Percentiles rank a stretch among this genome's conserved stretches.
Evolutionary conservation across 768 basidiomycete genomes (phyloP).

Genomic region (button mushroom (Agaricus bisporus)): DNA sequence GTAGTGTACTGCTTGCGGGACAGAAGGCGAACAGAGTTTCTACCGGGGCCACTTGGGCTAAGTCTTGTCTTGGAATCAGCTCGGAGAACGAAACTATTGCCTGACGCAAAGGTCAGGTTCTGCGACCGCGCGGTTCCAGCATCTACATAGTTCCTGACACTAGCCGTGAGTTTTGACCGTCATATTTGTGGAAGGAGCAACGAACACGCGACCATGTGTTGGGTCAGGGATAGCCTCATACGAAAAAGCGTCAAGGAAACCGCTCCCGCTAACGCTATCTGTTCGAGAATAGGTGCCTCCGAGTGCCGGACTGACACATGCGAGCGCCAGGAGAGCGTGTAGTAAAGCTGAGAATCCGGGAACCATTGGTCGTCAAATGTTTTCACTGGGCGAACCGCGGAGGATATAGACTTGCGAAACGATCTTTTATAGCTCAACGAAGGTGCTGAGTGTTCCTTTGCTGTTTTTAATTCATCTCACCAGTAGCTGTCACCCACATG

Average conservation of each 20-base stretch:
- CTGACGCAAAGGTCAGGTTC: slow-evolving; percentile 53
- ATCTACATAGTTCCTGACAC: slow-evolving; percentile 36
- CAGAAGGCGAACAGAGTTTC: slow-evolving; percentile 51
- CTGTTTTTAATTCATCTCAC: neutral
- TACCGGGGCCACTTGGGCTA: slow-evolving; percentile 41
- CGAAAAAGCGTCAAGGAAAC: slow-evolving; percentile 46
- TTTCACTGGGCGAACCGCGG: neutral
- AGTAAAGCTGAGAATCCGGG: slow-evolving; percentile 3
- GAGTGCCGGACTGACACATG: slow-evolving; percentile 18
- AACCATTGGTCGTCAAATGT: neutral
- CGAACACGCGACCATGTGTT: slow-evolving; percentile 61
- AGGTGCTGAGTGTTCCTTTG: neutral
- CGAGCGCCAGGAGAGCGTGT: slow-evolving; percentile 13
- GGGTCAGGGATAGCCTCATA: slow-evolving; percentile 50
- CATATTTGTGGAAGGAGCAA: slow-evolving; percentile 8
- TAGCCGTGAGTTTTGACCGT: neutral
- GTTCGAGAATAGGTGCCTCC: slow-evolving; percentile 40
- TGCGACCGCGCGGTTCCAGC: slow-evolving; percentile 40
- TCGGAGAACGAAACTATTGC: slow-evolving; percentile 48
- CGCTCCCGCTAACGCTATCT: slow-evolving; percentile 38
- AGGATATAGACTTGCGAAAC: neutral
- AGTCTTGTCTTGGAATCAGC: slow-evolving; percentile 46
- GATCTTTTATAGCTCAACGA: neutral
- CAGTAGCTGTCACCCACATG: neutral
- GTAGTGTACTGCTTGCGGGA: slow-evolving; percentile 48